A percentile compares a stretch with the other conserved stretches of the same genome.
Conservation (phyloP, 2,329 filamentous ascomycete genomes). For the Ceratocystis albifundus region DNA sequence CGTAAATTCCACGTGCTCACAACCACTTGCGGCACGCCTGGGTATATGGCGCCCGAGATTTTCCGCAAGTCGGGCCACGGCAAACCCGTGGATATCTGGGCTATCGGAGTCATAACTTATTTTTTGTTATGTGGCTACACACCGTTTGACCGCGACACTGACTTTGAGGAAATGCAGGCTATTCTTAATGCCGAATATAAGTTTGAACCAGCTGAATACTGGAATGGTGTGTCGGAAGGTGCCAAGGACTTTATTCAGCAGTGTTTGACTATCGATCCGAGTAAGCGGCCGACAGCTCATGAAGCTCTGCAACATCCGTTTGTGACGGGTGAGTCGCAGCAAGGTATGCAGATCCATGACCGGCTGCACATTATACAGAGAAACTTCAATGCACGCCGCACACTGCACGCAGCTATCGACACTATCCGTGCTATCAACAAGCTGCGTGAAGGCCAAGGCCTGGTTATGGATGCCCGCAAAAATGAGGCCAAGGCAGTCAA, state of each 20-base stretch:
- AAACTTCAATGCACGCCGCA: conserved; percentile 61
- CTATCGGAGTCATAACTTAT: conserved; percentile 96
- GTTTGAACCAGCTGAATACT: conserved; percentile 91
- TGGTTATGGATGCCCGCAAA: conserved; percentile 46
- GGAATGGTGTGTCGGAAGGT: conserved; percentile 77
- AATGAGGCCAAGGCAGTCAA: conserved; percentile 3
- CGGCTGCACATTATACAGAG: conserved; percentile 58
- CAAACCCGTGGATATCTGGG: conserved; percentile 97
- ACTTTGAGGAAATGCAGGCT: conserved; percentile 98
- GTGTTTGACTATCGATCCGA: conserved; percentile 84
- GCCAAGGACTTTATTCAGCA: conserved; percentile 86
- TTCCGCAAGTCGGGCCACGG: conserved; percentile 98
- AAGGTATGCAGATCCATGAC: conserved; percentile 46
- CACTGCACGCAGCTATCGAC: conserved; percentile 58
- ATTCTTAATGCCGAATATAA: conserved; percentile 94
- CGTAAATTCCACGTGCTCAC: conserved; percentile 96
- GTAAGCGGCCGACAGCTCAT: conserved; percentile 80
- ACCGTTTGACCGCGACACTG: conserved; percentile 91
- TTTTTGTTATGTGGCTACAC: conserved; percentile 97
- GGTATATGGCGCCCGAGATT: conserved; percentile 98
- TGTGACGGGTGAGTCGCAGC: conserved; percentile 43
- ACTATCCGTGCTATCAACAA: conserved; percentile 62
- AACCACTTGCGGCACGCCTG: conserved; percentile 92
- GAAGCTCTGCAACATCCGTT: conserved; percentile 58
- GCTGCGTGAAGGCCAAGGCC: conserved; percentile 50